Evolutionary conservation across 2,329 filamentous ascomycete genomes (phyloP).

Genomic region (Parascedosporium putredinis): DNA sequence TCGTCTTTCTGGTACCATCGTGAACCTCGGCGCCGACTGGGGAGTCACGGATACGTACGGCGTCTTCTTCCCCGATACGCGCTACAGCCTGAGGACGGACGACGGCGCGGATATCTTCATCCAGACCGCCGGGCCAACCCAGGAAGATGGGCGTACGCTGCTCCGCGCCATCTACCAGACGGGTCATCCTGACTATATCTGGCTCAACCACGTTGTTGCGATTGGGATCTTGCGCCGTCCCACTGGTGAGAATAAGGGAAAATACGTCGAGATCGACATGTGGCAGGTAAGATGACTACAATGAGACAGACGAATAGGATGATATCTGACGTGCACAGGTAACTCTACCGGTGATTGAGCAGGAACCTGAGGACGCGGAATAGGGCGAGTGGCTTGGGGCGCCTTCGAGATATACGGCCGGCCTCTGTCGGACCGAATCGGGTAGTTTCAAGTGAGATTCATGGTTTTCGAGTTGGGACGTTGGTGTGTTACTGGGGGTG

Average conservation of each 20-base stretch:
- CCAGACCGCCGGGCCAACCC: slow-evolving; percentile 24
- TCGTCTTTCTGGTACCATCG: slow-evolving; percentile 19
- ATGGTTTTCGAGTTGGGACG: too few relatives aligned
- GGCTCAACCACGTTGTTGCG: slow-evolving; percentile 25
- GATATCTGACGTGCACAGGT: too few relatives aligned
- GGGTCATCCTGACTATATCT: slow-evolving; percentile 22
- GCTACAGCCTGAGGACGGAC: slow-evolving; percentile 26
- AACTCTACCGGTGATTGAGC: too few relatives aligned
- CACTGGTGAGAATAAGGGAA: neutral
- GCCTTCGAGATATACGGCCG: too few relatives aligned
- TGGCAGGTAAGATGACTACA: slow-evolving; percentile 16
- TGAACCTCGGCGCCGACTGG: slow-evolving; percentile 24
- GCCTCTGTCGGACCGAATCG: too few relatives aligned
- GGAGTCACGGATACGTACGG: slow-evolving; percentile 24
- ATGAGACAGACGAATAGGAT: too few relatives aligned
- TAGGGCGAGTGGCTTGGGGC: too few relatives aligned
- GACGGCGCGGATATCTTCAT: slow-evolving; percentile 28
- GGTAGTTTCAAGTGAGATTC: too few relatives aligned
- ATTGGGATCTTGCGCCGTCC: slow-evolving; percentile 9
- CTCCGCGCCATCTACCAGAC: slow-evolving; percentile 23
- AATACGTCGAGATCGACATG: slow-evolving; percentile 6
- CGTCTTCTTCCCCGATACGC: slow-evolving; percentile 26
- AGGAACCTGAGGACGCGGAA: too few relatives aligned
- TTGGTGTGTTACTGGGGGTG: too few relatives aligned
- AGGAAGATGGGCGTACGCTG: slow-evolving; percentile 18